Evolutionary conservation across 768 basidiomycete species (phyloP).

Genomic region (Naganishia vishniacii): DNA sequence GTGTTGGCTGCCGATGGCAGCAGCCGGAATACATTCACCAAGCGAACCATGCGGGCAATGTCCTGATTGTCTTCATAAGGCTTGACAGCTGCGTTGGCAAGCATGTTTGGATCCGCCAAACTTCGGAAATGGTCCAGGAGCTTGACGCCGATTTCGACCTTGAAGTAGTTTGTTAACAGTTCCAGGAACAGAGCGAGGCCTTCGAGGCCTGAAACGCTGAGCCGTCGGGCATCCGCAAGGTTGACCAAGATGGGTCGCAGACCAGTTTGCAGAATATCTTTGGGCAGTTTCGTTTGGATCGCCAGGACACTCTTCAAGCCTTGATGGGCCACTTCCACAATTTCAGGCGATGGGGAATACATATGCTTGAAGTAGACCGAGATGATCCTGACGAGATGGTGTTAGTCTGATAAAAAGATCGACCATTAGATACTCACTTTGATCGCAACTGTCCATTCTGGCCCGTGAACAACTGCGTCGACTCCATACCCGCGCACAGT

Average conservation of each 20-base stretch:
- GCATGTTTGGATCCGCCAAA: conserved; percentile 80
- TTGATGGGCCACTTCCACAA: conserved; percentile 92
- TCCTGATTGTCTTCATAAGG: conserved; percentile 78
- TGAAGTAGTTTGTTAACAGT: conserved; percentile 96
- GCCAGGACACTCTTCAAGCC: conserved; percentile 81
- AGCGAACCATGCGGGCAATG: conserved; percentile 84
- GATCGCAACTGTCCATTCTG: conserved; percentile 66
- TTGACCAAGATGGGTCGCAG: conserved; percentile 96
- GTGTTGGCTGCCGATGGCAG: conserved; percentile 81
- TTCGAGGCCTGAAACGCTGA: conserved; percentile 81
- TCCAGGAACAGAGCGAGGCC: conserved; percentile 89
- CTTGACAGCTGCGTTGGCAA: conserved; percentile 69
- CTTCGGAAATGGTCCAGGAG: conserved; percentile 91
- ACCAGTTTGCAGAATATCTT: conserved; percentile 89
- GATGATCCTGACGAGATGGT: conserved; percentile 62
- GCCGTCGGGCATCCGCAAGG: conserved; percentile 86
- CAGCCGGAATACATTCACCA: conserved; percentile 95
- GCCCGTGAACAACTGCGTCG: conserved; percentile 79
- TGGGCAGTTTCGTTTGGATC: conserved; percentile 85
- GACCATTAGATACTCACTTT: conserved; percentile 55
- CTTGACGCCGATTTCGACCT: conserved; percentile 97
- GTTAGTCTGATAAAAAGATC: neutral
- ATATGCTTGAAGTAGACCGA: conserved; percentile 97
- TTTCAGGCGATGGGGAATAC: conserved; percentile 81
- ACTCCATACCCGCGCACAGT: conserved; percentile 86